Percentiles rank a stretch among this genome's conserved stretches.
Evolutionary conservation across 345 rosid species (phyloP).

Genomic region (Gossypium anomalum): DNA sequence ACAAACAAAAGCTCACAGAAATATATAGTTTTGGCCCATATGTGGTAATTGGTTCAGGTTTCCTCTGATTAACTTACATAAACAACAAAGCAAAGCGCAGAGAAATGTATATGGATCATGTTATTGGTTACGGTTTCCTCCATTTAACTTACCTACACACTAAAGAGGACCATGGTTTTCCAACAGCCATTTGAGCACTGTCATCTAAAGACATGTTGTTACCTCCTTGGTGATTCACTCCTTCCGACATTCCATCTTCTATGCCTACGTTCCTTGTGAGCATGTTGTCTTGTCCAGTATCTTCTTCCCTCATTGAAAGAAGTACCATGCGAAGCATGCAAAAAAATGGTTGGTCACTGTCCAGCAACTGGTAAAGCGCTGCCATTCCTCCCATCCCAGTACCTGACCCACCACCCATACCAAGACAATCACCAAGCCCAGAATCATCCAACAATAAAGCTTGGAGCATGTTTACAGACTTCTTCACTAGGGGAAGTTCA

Average conservation of each 20-base stretch:
- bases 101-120: neutral
- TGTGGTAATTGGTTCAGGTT: neutral
- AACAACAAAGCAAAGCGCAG: constrained; percentile 20
- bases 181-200: constrained; percentile 46
- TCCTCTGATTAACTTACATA: constrained; percentile 49
- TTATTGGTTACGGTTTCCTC: neutral
- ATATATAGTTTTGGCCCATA: neutral
- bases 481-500: constrained; percentile 87
- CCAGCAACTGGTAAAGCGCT: constrained; percentile 86
- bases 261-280: constrained; percentile 51
- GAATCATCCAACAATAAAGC: constrained; percentile 90
- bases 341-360: constrained; percentile 98
- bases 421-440: constrained; percentile 98
- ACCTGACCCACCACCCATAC: constrained; percentile 98
- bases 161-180: constrained; percentile 78
- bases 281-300: constrained; percentile 67
- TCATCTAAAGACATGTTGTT: constrained; percentile 36
- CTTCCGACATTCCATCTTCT: constrained; percentile 50
- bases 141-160: constrained; percentile 73
- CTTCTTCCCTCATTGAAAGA: constrained; percentile 97
- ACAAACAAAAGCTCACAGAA: neutral
- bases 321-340: constrained; percentile 99
- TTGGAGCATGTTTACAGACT: constrained; percentile 93
- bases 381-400: constrained; percentile 99
- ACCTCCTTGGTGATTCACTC: constrained; percentile 30